Evolutionary conservation across 768 basidiomycete species (phyloP).

Genomic region (Agaricus subrufescens): DNA sequence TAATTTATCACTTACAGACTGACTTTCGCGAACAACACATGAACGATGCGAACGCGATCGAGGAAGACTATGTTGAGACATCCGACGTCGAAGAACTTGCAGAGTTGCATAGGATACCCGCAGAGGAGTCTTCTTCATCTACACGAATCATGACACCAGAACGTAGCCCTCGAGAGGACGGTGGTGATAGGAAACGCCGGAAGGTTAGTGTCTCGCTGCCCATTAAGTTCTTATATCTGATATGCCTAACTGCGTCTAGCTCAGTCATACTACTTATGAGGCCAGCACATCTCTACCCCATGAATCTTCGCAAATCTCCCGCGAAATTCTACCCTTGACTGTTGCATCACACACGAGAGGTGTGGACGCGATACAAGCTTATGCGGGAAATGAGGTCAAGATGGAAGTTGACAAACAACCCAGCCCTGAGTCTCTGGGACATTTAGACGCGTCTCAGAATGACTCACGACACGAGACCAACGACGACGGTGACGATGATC

Average conservation of each 20-base stretch:
- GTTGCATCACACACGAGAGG: background rate
- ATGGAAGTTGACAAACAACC: background rate
- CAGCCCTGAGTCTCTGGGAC: background rate
- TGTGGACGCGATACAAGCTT: background rate
- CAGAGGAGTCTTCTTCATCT: background rate
- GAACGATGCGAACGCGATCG: background rate
- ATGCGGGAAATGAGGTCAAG: background rate
- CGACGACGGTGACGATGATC: background rate
- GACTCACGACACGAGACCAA: background rate
- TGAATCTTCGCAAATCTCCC: background rate
- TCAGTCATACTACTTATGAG: background rate
- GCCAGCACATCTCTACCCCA: background rate
- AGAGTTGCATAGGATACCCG: background rate
- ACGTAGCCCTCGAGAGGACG: background rate
- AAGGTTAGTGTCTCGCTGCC: background rate
- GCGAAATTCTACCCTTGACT: background rate
- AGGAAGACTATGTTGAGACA: slow-evolving; percentile 8
- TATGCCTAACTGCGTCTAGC: background rate
- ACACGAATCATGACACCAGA: background rate
- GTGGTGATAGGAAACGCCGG: background rate
- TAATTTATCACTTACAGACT: background rate
- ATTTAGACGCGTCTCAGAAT: background rate
- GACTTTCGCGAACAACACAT: background rate
- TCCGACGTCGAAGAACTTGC: slow-evolving; percentile 8
- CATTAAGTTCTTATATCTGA: too few species aligned